Base-by-base conservation (phyloP, 352 stramenopile genomes). In the Globisporangium middletonii region DNA sequence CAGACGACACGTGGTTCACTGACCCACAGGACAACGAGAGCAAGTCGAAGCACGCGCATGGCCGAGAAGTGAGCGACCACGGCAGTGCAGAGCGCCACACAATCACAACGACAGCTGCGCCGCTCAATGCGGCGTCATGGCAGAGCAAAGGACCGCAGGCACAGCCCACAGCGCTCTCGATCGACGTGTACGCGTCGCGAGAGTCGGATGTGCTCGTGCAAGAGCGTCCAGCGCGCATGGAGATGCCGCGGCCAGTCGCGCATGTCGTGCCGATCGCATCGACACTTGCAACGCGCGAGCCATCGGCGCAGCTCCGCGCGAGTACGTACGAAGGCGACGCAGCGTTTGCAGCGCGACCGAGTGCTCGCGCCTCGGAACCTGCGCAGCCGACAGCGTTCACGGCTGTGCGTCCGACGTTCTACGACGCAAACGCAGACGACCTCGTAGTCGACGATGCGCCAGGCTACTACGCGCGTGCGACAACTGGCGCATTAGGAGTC, bases 1-100 rank as follows among this genome's bases (percentile, higher is more conserved):
- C 59, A 5, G 80, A 85, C 19, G 75, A 88, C 19, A 69, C 69
- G 27, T 91, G 78, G 80, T 91, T 91, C 68, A 70, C 59, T 0
- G 78, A 91, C 48, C 64, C 70, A 2, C 47, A 30, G 5, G 47
- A 44, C 42, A 28, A 18, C 43, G 43, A 54, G 11, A 23, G 23
- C 26, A 47, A 57, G 19, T 13, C 18, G 7, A 18, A 43, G 43
- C n/a, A 35, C 2, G 12, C 41, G 18, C 23, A 35, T 0, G 9
- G 38, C 13, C 47, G 30, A 3, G 38, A 33, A 38, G 5, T 27
- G 4, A 6, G 38, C n/a, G 48, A 19, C 23, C 30, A 50, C 19
- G 44, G 35, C 4, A 18, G 12, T 9, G 2, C 16, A 12, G 16
- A 0, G 13, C 46, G 26, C 26, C 9, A 13, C 26, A 37, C 44